Conservation (phyloP, 129 eudicot genomes). For the Lonicera japonica region DNA sequence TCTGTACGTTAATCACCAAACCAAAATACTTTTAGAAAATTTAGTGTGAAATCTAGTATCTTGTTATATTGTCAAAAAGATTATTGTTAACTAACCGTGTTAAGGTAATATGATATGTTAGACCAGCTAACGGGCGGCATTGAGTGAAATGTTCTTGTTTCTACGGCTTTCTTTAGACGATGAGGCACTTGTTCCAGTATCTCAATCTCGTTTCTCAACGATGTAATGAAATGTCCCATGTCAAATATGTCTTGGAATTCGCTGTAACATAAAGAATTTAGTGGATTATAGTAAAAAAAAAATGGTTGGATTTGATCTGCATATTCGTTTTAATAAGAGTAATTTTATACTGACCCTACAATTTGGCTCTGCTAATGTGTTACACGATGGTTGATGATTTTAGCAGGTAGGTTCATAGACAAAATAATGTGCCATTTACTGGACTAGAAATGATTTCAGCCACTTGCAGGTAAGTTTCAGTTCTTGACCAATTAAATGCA, state of each 20-base stretch:
- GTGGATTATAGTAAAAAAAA: too few species aligned
- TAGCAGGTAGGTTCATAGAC: too few species aligned
- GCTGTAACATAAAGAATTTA: background rate
- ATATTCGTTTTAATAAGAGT: too few species aligned
- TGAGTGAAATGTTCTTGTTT: slow-evolving; percentile 13
- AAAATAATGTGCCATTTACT: too few species aligned
- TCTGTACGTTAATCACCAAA: slow-evolving; percentile 11
- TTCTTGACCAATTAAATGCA: too few species aligned
- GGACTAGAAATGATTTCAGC: too few species aligned
- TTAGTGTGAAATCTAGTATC: background rate
- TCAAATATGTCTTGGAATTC: slow-evolving; percentile 29
- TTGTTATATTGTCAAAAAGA: background rate
- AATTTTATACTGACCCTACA: too few species aligned
- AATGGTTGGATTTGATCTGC: too few species aligned
- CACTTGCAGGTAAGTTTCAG: too few species aligned
- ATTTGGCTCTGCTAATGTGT: too few species aligned
- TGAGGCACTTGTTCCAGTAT: slow-evolving; percentile 23
- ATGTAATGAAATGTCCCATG: slow-evolving; percentile 21
- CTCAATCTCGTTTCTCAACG: slow-evolving; percentile 17
- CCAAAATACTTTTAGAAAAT: too few species aligned
- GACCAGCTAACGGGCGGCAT: slow-evolving; percentile 34
- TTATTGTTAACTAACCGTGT: background rate
- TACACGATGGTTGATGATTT: too few species aligned
- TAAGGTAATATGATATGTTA: slow-evolving; percentile 13
- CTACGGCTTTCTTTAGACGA: slow-evolving; percentile 14